Evolutionary conservation across 2,329 filamentous ascomycete species (phyloP).

Genomic region (Aspergillus cejpii): DNA sequence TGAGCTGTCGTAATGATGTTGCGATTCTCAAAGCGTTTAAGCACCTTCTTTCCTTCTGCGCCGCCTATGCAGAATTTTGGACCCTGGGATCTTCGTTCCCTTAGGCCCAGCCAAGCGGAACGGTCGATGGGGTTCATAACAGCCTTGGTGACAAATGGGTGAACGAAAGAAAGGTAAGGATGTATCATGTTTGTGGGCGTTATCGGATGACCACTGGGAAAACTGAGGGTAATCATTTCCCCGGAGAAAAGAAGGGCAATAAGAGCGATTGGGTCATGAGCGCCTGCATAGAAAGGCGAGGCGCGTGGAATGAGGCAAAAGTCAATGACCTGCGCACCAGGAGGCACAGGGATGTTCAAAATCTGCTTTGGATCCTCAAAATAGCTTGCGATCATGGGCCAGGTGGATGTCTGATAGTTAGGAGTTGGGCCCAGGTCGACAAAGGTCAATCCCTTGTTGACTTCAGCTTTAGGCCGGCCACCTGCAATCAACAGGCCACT

Average conservation of each 20-base stretch:
- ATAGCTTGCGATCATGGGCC: conserved; percentile 73
- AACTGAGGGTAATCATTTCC: conserved; percentile 81
- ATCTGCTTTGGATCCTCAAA: conserved; percentile 69
- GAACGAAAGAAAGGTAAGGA: conserved; percentile 76
- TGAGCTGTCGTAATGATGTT: conserved; percentile 83
- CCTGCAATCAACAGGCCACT: conserved; percentile 83
- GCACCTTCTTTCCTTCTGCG: conserved; percentile 59
- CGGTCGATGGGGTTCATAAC: conserved; percentile 69
- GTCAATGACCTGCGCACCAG: conserved; percentile 67
- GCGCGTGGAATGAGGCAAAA: conserved; percentile 75
- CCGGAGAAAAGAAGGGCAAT: conserved; percentile 75
- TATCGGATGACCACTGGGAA: conserved; percentile 85
- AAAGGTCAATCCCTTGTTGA: conserved; percentile 74
- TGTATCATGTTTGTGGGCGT: conserved; percentile 90
- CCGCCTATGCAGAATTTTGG: conserved; percentile 74
- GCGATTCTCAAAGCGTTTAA: conserved; percentile 72
- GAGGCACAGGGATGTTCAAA: conserved; percentile 65
- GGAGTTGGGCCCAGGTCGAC: conserved; percentile 85
- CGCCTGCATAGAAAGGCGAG: conserved; percentile 79
- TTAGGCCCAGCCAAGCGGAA: conserved; percentile 79
- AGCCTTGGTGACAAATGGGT: conserved; percentile 75
- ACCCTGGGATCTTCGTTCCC: conserved; percentile 73
- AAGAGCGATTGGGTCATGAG: conserved; percentile 83
- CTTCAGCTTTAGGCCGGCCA: conserved; percentile 61
- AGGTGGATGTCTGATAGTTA: conserved; percentile 83